A percentile compares a stretch with the other conserved stretches of the same genome.
Evolutionary conservation across 306 rosid species (phyloP).

Genomic region (barrel medic (Medicago truncatula)): MtrunA17r5.0-ANR NC_053048.1:20866501-20867000

Average conservation of each 20-base stretch:
- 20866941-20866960: background rate
- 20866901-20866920: conserved; percentile 49
- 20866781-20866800: conserved; percentile 47
- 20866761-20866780: conserved; percentile 53
- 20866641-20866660: conserved; percentile 55
- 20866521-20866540: too few relatives aligned
- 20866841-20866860: conserved; percentile 63
- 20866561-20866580: too few relatives aligned
- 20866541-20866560: too few relatives aligned
- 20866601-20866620: conserved; percentile 72
- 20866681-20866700: conserved; percentile 62
- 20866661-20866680: conserved; percentile 53
- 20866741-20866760: conserved; percentile 36
- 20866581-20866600: conserved; percentile 53
- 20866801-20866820: conserved; percentile 70
- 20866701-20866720: conserved; percentile 52
- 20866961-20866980: background rate
- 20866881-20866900: conserved; percentile 57
- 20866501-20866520: too few relatives aligned
- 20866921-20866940: conserved; percentile 2
- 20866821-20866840: conserved; percentile 62
- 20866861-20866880: conserved; percentile 60
- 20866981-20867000: background rate
- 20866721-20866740: conserved; percentile 85
- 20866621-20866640: conserved; percentile 64